A percentile compares a stretch with the other conserved stretches of the same genome.
Evolutionary conservation across 352 stramenopile genomes (phyloP).

Genomic region (Phytophthora parvispora): DNA sequence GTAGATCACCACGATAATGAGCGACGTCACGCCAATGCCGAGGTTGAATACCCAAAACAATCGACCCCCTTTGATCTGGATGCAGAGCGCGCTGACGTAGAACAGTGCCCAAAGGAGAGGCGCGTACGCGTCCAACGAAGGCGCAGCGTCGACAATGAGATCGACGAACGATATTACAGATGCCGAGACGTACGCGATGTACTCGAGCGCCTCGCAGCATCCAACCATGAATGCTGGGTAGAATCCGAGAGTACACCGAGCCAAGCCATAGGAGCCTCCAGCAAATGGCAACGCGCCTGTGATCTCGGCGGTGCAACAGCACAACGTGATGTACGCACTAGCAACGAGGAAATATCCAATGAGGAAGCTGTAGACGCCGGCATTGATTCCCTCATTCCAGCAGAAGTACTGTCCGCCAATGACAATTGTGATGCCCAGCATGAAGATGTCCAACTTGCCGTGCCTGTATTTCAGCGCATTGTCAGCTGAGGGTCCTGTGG

Average conservation of each 20-base stretch:
- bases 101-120: slow-evolving; percentile 38
- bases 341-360: slow-evolving; percentile 36
- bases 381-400: slow-evolving; percentile 43
- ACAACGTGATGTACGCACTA: slow-evolving; percentile 40
- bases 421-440: slow-evolving; percentile 52
- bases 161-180: slow-evolving; percentile 36
- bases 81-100: slow-evolving; percentile 35
- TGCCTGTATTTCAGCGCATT: slow-evolving; percentile 22
- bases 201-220: slow-evolving; percentile 49
- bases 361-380: slow-evolving; percentile 45
- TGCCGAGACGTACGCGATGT: slow-evolving; percentile 52
- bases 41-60: slow-evolving; percentile 59
- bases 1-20: slow-evolving; percentile 50
- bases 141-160: slow-evolving; percentile 37
- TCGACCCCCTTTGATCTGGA: slow-evolving; percentile 39
- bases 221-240: slow-evolving; percentile 48
- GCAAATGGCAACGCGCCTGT: slow-evolving; percentile 39
- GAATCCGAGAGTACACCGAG: slow-evolving; percentile 45
- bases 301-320: slow-evolving; percentile 44
- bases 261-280: slow-evolving; percentile 43
- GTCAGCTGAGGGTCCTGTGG: not conserved
- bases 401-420: slow-evolving; percentile 55
- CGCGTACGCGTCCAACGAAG: slow-evolving; percentile 10
- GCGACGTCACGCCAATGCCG: slow-evolving; percentile 31
- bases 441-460: slow-evolving; percentile 33